Percentiles rank a stretch among this genome's conserved stretches.
Conservation (phyloP, 2,329 filamentous ascomycete genomes). For the Didymosphaeria variabile region DNA sequence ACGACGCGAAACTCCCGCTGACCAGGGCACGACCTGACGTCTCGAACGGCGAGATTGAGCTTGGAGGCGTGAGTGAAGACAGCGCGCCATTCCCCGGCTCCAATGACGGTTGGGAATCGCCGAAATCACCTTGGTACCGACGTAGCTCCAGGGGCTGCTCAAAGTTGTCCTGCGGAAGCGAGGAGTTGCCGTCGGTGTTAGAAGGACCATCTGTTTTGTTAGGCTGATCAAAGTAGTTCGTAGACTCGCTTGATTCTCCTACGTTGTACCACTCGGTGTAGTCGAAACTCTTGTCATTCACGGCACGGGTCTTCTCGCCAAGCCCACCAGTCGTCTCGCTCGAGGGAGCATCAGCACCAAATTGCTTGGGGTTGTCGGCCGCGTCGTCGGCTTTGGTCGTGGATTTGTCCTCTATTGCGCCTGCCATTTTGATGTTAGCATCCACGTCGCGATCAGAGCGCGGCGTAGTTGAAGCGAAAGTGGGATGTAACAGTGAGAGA, state of each 20-base stretch:
- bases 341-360: not conserved
- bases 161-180: too few relatives aligned
- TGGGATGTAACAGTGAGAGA: not conserved
- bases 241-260: too few relatives aligned
- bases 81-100: not conserved
- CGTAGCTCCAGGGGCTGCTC: too few relatives aligned
- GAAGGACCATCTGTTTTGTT: too few relatives aligned
- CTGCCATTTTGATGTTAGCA: not conserved
- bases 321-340: too few relatives aligned
- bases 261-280: too few relatives aligned
- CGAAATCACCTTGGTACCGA: too few relatives aligned
- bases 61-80: not conserved
- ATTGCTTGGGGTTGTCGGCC: not conserved
- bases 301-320: too few relatives aligned
- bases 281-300: too few relatives aligned
- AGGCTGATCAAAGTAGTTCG: too few relatives aligned
- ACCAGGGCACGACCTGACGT: not conserved
- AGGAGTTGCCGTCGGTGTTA: too few relatives aligned
- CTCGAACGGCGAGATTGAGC: not conserved
- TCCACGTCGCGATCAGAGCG: not conserved
- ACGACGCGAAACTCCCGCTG: not conserved
- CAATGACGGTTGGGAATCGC: not conserved
- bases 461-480: not conserved
- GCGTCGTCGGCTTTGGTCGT: not conserved
- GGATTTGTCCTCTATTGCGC: not conserved